phyloP scores from a whole-genome alignment of 345 rosid species.

The Citrus trifoliata region DNA sequence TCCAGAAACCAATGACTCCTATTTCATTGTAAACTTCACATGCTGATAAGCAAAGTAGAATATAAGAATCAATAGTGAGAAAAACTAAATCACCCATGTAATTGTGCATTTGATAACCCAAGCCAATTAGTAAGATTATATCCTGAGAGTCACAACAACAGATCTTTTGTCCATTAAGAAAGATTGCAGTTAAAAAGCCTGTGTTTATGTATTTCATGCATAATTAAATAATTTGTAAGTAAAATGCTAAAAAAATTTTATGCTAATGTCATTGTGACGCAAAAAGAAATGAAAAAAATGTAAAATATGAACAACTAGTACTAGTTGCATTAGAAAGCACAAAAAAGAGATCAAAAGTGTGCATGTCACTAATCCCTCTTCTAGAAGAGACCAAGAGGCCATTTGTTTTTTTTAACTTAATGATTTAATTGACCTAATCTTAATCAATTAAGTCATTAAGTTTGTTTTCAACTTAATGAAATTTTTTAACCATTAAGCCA shows the following conservation, averaged over 20 bases:
- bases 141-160: not conserved
- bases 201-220: not conserved
- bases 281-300: too few species aligned
- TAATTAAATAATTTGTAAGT: not conserved
- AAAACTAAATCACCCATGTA: not conserved
- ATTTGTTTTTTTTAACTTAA: too few species aligned
- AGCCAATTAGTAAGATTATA: not conserved
- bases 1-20: conserved; percentile 65
- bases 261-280: too few species aligned
- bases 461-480: too few species aligned
- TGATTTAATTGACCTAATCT: too few species aligned
- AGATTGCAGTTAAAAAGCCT: not conserved
- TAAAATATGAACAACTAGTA: too few species aligned
- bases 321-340: too few species aligned
- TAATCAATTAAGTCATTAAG: too few species aligned
- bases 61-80: not conserved
- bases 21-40: conserved; percentile 53
- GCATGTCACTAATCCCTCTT: too few species aligned
- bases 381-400: too few species aligned
- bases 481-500: too few species aligned
- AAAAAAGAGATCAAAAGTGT: too few species aligned
- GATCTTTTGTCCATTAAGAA: not conserved
- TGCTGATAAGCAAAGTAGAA: conserved; percentile 27
- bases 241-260: not conserved
- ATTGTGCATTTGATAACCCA: not conserved